Conservation (phyloP, 768 basidiomycete species). For the Coprinopsis strossmayeri region DNA sequence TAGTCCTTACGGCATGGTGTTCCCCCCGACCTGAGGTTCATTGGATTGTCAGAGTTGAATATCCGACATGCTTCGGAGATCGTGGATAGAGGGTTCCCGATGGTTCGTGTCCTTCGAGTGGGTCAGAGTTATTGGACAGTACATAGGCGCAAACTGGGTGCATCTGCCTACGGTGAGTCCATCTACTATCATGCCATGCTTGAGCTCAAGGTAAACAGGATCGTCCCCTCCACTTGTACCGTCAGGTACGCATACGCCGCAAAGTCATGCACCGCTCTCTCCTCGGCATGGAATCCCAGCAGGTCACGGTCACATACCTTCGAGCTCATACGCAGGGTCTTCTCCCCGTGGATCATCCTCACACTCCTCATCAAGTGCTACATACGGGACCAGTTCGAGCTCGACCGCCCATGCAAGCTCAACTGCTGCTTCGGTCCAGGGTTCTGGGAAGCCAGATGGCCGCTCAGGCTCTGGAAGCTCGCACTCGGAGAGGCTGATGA, state of each 20-base stretch:
- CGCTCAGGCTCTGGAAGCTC: neutral
- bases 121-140: conserved; percentile 54
- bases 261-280: no score
- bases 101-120: conserved; percentile 48
- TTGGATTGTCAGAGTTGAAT: conserved; percentile 47
- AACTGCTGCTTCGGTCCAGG: no score
- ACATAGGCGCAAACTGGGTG: conserved; percentile 12
- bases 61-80: conserved; percentile 34
- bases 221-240: no score
- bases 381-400: no score
- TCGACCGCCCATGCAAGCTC: no score
- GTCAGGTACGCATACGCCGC: no score
- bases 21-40: conserved; percentile 45
- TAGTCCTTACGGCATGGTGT: conserved; percentile 40
- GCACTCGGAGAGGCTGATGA: conserved; percentile 1
- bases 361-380: no score
- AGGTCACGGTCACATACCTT: neutral
- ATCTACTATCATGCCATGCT: no score
- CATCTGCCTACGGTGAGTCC: neutral
- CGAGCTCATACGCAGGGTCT: neutral
- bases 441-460: neutral
- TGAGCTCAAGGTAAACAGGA: no score
- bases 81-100: conserved; percentile 56
- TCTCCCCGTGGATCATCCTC: neutral
- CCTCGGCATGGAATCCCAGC: no score